A percentile compares a stretch with the other conserved stretches of the same genome.
phyloP scores from a whole-genome alignment of 2,329 filamentous ascomycete genomes.

The Colletotrichum horii region DNA sequence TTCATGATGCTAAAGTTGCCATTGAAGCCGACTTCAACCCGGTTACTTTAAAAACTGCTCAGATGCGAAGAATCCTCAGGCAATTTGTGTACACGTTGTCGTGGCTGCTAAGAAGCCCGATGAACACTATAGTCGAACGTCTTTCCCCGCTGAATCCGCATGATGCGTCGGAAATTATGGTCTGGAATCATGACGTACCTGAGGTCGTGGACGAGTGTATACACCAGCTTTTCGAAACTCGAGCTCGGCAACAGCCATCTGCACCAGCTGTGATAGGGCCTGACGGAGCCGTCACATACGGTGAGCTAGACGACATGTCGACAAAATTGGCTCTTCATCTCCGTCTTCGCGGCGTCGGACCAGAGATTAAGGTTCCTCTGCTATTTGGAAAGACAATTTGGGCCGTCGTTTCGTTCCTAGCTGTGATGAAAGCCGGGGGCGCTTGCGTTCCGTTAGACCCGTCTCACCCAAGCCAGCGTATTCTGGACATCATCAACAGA shows the following conservation, averaged over 20 bases:
- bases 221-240: not conserved
- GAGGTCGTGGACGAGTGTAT: not conserved
- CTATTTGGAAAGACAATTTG: slow-evolving; percentile 30
- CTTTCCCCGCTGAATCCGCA: not conserved
- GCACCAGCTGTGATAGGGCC: slow-evolving; percentile 18
- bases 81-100: not conserved
- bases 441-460: slow-evolving; percentile 33
- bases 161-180: not conserved
- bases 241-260: not conserved
- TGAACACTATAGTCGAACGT: not conserved
- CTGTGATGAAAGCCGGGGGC: slow-evolving; percentile 34
- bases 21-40: not conserved
- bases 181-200: not conserved
- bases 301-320: slow-evolving; percentile 21
- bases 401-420: slow-evolving; percentile 30
- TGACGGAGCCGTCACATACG: slow-evolving; percentile 24
- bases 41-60: not conserved
- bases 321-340: slow-evolving; percentile 16
- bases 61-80: not conserved
- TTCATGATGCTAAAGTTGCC: not conserved
- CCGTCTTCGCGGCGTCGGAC: slow-evolving; percentile 17
- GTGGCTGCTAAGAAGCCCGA: not conserved
- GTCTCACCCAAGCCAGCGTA: not conserved
- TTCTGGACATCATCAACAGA: not conserved
- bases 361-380: slow-evolving; percentile 25